Base-by-base conservation (phyloP, 306 rosid genomes). In the Acmispon strigosus region DNA sequence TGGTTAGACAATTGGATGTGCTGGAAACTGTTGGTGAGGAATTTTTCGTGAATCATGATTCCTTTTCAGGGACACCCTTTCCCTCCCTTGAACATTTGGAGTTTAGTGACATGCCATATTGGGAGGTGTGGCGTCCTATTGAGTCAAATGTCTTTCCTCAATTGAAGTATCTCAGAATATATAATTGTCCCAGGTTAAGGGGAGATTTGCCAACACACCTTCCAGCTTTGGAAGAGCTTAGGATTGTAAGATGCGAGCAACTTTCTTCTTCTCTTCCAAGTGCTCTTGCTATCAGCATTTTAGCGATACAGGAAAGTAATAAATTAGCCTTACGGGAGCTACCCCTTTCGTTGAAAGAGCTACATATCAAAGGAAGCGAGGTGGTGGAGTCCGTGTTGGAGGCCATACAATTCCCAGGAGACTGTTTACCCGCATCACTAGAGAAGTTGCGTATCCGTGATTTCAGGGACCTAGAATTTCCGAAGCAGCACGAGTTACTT, bases 1-100 rank as follows among this genome's bases (percentile, higher is more conserved):
- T 2, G 12, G 3, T 44, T 12, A 0, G 1, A 0, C 1, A 8
- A 44, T 2, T 44, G 49, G 1, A 12, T 50, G 91, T 86, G 84
- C 19, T 88, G 91, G 91, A 74, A 88, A 80, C 0, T 0, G 37
- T 73, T 0, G 55, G 27, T 5, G 6, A 0, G 0, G 78, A 32
- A 51, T 8, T 62, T 62, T 14, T 51, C 29, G 48, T 18, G 61
- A 51, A 51, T 2, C 29, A 18, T 16, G 14, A 2, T 15, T 17
- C 53, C 15, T 29, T 24, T 37, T 37, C 41, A 8, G 32, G 9
- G 5, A 52, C 37, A 20, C 78, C 71, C 1, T 74, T 74, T 63
- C 17, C 44, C 14, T 51, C 63, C 32, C 59, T 73, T 15, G 15
- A 37, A 36, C 0, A 1, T 49, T 52, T 73, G 13, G 0, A 0